Base-by-base conservation (phyloP, 805 yeast genomes). In the Spathaspora gorwiae region DNA sequence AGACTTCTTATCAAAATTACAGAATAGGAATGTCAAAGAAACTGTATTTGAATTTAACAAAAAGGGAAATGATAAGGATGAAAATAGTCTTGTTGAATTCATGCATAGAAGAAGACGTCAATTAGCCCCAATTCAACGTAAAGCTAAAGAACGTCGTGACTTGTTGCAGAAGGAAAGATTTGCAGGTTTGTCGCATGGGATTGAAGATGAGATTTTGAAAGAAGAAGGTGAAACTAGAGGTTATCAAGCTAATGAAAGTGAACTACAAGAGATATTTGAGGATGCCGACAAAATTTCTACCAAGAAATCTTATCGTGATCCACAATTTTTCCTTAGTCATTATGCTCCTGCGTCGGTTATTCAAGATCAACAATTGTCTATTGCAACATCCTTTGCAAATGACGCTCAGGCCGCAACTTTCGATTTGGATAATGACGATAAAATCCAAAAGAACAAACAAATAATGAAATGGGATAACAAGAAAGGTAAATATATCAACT, bases 401-500 rank as follows among this genome's bases (percentile, higher is more conserved):
- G 95, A 83, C 40, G 97, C 96, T 1, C 78, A 81, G n/a, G 72
- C 73, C 29, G 97, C 96, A 0, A 75, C 96, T 0, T 92, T 90
- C 65, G 97, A 90, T 59, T 70, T 94, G 54, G 83, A 76, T 47
- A 80, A 75, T 39, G 90, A 87, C 55, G 96, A 90, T 50, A 86
- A 83, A 54, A 76, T 81, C 37, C 83, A 78, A 58, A 78, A 68
- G 40, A 83, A 84, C 62, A 81, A 76, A 48, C 90, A 84, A 60
- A 81, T 83, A 19, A 83, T 86, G 76, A 78, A 80, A 60, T 92
- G 99, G 99, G 97, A 92, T 68, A 87, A 79, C 65, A 88, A 89
- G 78, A 84, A 87, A 65, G 94, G 95, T 58, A 89, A 89, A 53
- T 92, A 87, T 65, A 78, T 90, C 59, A 87, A 87, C 62, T 75